Base-by-base conservation (phyloP, 441 rosid species). In the Arabidopsis lyrata region DNA sequence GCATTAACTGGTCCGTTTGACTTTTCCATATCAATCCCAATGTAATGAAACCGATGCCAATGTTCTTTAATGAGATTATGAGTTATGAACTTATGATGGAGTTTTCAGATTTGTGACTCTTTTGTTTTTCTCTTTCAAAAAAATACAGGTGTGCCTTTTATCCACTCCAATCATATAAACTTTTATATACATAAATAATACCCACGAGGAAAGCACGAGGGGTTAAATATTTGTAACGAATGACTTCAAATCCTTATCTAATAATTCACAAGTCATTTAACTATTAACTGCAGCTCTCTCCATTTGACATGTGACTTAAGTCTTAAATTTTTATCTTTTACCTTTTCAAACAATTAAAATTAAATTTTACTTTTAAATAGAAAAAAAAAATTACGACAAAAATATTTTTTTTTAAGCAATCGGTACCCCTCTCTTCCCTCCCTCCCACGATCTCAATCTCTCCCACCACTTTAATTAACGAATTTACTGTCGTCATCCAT, bases 151-250 rank as follows among this genome's bases (percentile, higher is more conserved):
- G 57, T 34, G 36, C 39, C 45, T 55, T 39, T 54, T 58, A 24
- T 52, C 9, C 7, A 9, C 42, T 34, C 47, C 0, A 61, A 48
- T 56, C 20, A 54, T 54, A 13, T 59, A 39, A 29, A 49, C 27
- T 35, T 6, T 11, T 55, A 58, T 15, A 62, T 24, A 41, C 15
- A 62, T 53, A 68, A 66, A 68, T 2, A 68, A 68, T 61, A 16
- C 52, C 79, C 79, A 75, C 71, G 79, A 62, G 79, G 66, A 66
- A 76, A 69, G 79, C 79, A 76, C 75, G 75, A 63, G 70, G 36
- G 1, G 3, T 76, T 61, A 75, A 75, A 32, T 50, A 59, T 50
- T 75, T 5, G 55, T 22, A 27, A 32, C 6, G 18, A n/a, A 8
- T 15, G 3, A 8, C 50, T 12, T 41, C 27, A 15, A 18, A n/a